A percentile compares a stretch with the other conserved stretches of the same genome.
These are phyloP conservation scores for Kazachstania sp. DNA, from an alignment of 1,139 yeast genomes.

Conservation along the genomic window DNA sequence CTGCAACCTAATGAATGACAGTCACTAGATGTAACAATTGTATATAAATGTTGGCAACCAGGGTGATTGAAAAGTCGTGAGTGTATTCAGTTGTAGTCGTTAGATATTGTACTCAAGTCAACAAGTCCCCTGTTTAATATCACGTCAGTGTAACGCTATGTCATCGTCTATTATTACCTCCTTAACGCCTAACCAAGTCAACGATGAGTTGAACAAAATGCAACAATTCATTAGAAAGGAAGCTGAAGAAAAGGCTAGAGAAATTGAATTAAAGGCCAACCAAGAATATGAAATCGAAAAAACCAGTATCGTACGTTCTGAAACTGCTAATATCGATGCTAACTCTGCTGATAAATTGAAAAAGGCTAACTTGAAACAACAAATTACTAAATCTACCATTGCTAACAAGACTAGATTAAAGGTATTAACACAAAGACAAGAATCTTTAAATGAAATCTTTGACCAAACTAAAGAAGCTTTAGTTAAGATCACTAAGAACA, in stretches of 20 bases:
- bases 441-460: slow-evolving; percentile 66
- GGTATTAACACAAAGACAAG: slow-evolving; percentile 79
- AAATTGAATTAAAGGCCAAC: slow-evolving; percentile 83
- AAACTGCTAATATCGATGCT: slow-evolving; percentile 80
- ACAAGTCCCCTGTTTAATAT: too few relatives aligned
- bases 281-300: slow-evolving; percentile 98
- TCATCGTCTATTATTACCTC: slow-evolving; percentile 26
- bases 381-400: slow-evolving; percentile 89
- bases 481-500: slow-evolving; percentile 38
- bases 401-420: slow-evolving; percentile 92
- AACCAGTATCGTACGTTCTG: slow-evolving; percentile 90
- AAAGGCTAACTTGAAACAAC: slow-evolving; percentile 88
- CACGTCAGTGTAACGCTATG: not conserved
- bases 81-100: too few relatives aligned
- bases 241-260: slow-evolving; percentile 98
- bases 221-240: slow-evolving; percentile 98
- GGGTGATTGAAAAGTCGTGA: too few relatives aligned
- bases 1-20: too few relatives aligned
- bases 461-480: slow-evolving; percentile 59
- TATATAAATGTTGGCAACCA: too few relatives aligned
- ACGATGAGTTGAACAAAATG: slow-evolving; percentile 94
- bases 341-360: slow-evolving; percentile 76
- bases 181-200: slow-evolving; percentile 50
- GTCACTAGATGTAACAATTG: too few relatives aligned
- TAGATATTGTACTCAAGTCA: too few relatives aligned